A percentile compares a stretch with the other conserved stretches of the same genome.
Evolutionary conservation across 441 rosid genomes (phyloP).

Genomic region (Omphalea diandra): DNA sequence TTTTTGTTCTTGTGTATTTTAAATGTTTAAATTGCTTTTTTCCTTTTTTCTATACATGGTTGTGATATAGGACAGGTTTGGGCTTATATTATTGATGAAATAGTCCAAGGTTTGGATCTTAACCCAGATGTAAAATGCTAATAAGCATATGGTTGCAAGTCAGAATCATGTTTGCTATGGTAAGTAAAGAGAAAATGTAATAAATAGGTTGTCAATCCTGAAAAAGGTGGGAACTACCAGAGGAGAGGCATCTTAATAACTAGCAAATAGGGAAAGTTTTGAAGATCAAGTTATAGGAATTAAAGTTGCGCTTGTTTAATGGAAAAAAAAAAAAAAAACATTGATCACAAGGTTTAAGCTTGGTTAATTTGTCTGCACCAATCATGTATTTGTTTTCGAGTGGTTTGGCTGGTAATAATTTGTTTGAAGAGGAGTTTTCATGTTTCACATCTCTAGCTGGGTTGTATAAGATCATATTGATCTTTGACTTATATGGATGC

Average conservation of each 20-base stretch:
- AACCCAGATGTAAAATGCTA: neutral
- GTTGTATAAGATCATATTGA: no score
- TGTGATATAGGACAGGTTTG: neutral
- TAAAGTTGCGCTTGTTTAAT: neutral
- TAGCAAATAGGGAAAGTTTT: neutral
- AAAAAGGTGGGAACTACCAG: neutral
- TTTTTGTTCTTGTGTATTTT: neutral
- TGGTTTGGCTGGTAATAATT: no score
- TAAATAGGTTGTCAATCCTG: neutral
- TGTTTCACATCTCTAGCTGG: no score
- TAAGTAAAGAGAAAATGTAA: neutral
- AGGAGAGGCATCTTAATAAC: neutral
- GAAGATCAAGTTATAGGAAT: neutral
- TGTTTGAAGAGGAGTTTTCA: no score
- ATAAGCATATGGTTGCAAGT: constrained; percentile 1
- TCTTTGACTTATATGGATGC: no score
- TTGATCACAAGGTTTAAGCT: no score
- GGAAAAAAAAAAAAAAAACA: no score
- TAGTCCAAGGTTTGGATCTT: neutral
- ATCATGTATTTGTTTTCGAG: no score
- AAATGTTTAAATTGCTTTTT: neutral
- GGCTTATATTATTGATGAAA: neutral
- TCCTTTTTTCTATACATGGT: neutral
- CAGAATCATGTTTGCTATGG: neutral
- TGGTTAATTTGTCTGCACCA: no score